Evolutionary conservation across 2,329 filamentous ascomycete species (phyloP).

Genomic region (Diaporthe ampelina): DNA sequence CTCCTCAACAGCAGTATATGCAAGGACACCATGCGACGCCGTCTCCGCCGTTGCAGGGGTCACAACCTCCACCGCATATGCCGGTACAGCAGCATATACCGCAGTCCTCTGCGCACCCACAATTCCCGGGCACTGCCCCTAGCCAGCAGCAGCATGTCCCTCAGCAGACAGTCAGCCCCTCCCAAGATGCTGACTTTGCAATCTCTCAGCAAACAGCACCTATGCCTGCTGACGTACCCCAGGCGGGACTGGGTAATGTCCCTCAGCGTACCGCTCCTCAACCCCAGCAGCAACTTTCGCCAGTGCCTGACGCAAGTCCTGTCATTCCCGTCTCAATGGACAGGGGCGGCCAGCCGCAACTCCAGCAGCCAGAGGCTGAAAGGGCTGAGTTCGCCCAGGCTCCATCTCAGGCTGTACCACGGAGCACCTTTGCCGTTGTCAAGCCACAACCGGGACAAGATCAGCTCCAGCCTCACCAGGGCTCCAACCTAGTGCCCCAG

Average conservation of each 20-base stretch:
- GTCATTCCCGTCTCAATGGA: slow-evolving; percentile 3
- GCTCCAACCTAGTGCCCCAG: slow-evolving; percentile 43
- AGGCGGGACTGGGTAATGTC: not conserved
- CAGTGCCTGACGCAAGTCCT: slow-evolving; percentile 20
- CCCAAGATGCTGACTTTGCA: not conserved
- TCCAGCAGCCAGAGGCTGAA: slow-evolving; percentile 31
- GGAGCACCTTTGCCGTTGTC: slow-evolving; percentile 14
- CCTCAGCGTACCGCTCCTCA: not conserved
- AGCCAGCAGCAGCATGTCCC: not conserved
- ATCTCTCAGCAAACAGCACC: slow-evolving; percentile 28
- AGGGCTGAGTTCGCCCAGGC: slow-evolving; percentile 8
- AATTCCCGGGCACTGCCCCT: not conserved
- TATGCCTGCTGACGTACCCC: not conserved
- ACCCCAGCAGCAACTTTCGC: slow-evolving; percentile 23
- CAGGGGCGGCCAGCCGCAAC: slow-evolving; percentile 26
- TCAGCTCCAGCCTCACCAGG: slow-evolving; percentile 37
- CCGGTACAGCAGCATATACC: slow-evolving; percentile 22
- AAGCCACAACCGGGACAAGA: slow-evolving; percentile 30
- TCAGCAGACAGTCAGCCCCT: slow-evolving; percentile 28
- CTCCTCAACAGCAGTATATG: slow-evolving; percentile 39
- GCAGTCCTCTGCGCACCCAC: slow-evolving; percentile 9
- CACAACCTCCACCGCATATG: slow-evolving; percentile 26
- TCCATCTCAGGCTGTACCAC: slow-evolving; percentile 18
- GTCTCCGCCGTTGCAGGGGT: slow-evolving; percentile 31
- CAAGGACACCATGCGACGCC: slow-evolving; percentile 28